Percentiles rank a stretch among this genome's conserved stretches.
phyloP scores from a whole-genome alignment of 441 rosid species.

The Gossypium lobatum region DNA sequence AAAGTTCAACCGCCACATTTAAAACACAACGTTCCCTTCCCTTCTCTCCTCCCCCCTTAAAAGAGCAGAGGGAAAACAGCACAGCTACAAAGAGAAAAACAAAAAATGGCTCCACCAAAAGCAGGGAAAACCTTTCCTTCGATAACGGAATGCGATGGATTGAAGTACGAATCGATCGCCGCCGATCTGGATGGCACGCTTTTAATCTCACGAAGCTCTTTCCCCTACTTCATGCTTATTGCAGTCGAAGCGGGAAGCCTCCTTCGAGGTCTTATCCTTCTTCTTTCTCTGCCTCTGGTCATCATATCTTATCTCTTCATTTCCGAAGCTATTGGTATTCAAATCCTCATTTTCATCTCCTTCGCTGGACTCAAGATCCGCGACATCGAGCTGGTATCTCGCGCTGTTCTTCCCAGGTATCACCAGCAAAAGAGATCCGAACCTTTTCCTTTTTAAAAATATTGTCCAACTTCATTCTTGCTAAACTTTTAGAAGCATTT shows the following conservation, averaged over 20 bases:
- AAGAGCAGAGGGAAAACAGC: neutral
- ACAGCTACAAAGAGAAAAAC: neutral
- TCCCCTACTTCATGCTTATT: slow-evolving; percentile 83
- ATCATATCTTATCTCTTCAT: slow-evolving; percentile 66
- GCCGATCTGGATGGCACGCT: slow-evolving; percentile 97
- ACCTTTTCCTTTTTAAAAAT: neutral
- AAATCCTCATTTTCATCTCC: slow-evolving; percentile 75
- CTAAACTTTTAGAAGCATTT: neutral
- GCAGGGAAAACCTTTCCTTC: slow-evolving; percentile 45
- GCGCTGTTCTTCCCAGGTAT: slow-evolving; percentile 82
- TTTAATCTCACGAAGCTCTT: slow-evolving; percentile 67
- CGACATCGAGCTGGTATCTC: slow-evolving; percentile 76
- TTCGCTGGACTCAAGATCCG: slow-evolving; percentile 78
- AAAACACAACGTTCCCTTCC: neutral
- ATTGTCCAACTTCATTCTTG: too few relatives aligned
- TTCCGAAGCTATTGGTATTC: slow-evolving; percentile 76
- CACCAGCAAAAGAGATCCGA: neutral
- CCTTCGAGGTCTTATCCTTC: slow-evolving; percentile 66
- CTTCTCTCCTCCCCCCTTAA: neutral
- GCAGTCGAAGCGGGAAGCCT: slow-evolving; percentile 86
- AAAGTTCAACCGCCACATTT: slow-evolving; percentile 3
- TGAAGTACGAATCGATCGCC: slow-evolving; percentile 62
- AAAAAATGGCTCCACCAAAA: slow-evolving; percentile 38
- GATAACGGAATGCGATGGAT: slow-evolving; percentile 44
- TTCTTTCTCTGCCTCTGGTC: slow-evolving; percentile 62